A percentile compares a stretch with the other conserved stretches of the same genome.
These are phyloP conservation scores for Volvox africanus DNA, from an alignment of 139 green algal genomes.

Conservation along the genomic window DNA sequence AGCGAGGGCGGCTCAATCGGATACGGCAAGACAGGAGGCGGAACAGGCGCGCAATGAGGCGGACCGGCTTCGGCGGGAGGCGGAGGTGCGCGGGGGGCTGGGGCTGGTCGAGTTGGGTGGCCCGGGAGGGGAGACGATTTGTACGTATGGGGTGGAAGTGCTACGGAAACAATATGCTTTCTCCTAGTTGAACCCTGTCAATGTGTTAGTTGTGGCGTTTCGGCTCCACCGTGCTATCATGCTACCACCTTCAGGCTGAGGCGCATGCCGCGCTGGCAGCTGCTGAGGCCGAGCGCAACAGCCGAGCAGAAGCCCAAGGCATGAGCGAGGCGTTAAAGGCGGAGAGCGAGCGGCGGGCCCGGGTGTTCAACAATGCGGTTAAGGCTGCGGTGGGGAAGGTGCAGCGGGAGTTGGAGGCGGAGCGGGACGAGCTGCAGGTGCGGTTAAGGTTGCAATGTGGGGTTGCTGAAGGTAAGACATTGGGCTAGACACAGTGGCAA, in stretches of 20 bases:
- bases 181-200: too few species aligned
- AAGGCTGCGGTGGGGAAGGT: slow-evolving; percentile 60
- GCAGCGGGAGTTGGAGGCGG: slow-evolving; percentile 64
- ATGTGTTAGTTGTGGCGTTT: too few species aligned
- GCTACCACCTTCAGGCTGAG: slow-evolving; percentile 40
- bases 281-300: slow-evolving; percentile 60
- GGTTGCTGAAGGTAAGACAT: background rate
- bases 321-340: slow-evolving; percentile 54
- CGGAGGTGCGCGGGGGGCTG: slow-evolving; percentile 45
- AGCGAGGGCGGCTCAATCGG: slow-evolving; percentile 44
- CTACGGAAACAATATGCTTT: too few species aligned
- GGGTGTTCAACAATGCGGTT: slow-evolving; percentile 74
- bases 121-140: too few species aligned
- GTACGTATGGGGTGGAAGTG: too few species aligned
- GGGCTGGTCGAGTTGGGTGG: too few species aligned
- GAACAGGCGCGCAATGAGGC: slow-evolving; percentile 52
- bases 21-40: slow-evolving; percentile 48
- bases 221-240: too few species aligned
- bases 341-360: slow-evolving; percentile 63
- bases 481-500: too few species aligned
- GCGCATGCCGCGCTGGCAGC: slow-evolving; percentile 61
- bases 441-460: background rate
- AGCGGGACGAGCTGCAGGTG: slow-evolving; percentile 65
- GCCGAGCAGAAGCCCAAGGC: slow-evolving; percentile 61
- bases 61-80: slow-evolving; percentile 56